Conservation (phyloP, 768 basidiomycete genomes). For the Obba rivulosa region DNA sequence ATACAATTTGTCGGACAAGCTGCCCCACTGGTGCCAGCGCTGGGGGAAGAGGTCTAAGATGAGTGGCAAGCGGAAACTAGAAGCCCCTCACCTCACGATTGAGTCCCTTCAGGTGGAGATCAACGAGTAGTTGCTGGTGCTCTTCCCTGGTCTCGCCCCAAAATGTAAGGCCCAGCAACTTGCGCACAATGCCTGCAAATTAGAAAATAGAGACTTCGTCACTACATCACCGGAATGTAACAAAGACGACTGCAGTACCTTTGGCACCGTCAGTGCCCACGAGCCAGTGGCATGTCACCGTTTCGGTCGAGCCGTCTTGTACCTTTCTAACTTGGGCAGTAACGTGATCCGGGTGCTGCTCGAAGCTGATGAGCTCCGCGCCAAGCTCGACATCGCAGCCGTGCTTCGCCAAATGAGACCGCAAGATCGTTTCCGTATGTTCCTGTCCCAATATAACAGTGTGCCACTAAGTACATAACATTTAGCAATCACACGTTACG, state of each 20-base stretch:
- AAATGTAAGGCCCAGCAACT: constrained; percentile 35
- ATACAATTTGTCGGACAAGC: too few relatives aligned
- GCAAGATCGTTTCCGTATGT: constrained; percentile 22
- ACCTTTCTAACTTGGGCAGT: constrained; percentile 18
- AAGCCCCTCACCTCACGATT: constrained; percentile 20
- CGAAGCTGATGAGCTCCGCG: constrained; percentile 27
- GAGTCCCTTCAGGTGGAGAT: constrained; percentile 30
- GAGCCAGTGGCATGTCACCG: constrained; percentile 24
- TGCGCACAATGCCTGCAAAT: constrained; percentile 29
- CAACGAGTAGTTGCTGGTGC: constrained; percentile 25
- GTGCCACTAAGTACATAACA: background rate
- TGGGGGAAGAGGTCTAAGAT: too few relatives aligned
- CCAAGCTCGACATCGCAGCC: constrained; percentile 29
- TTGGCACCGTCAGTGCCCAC: constrained; percentile 37
- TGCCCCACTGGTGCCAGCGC: too few relatives aligned
- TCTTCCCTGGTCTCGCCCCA: constrained; percentile 30
- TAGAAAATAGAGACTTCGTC: background rate
- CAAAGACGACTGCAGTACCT: constrained; percentile 7
- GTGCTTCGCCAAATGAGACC: constrained; percentile 16
- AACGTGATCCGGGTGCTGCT: constrained; percentile 28
- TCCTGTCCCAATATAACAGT: too few relatives aligned
- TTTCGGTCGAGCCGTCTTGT: constrained; percentile 18
- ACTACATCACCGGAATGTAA: too few relatives aligned
- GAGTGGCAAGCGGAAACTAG: constrained; percentile 16
- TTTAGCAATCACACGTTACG: background rate